Evolutionary conservation across 768 basidiomycete genomes (phyloP), one percentile per base, ranked within the genome.

Genomic region (Tricholomella constricta): DNA sequence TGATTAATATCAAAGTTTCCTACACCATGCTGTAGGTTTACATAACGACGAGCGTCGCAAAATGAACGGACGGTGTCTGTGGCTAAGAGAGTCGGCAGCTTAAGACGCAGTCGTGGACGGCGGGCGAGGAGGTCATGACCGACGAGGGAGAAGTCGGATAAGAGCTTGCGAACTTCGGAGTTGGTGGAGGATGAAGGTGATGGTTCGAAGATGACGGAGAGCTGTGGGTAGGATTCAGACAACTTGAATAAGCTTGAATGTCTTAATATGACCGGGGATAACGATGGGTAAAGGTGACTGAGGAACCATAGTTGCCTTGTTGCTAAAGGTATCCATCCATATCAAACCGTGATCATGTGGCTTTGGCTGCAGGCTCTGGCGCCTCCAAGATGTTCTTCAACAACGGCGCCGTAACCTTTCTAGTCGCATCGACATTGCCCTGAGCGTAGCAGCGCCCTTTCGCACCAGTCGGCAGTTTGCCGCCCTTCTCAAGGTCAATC

Each of bases 181-280:
- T 98, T 98, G 65, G 95, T 96, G 56, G 62, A 98, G 77, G 62
- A 98, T 86, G 37, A 83, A 82, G 54, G 91, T 76, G 41, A 98
- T 81, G 0, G 93, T 94, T 58, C 94, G 91, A 12, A 98, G 82
- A 70, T 98, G 92, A 50, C 79, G 79, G 42, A 89, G 82, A 19
- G 93, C 93, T 89, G 41, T 8, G 54, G n/a, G 2, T 20, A n/a
- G 45, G 31, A 2, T n/a, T n/a, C n/a, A n/a, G n/a, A n/a, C n/a
- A n/a, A n/a, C n/a, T n/a, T n/a, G n/a, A n/a, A n/a, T n/a, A n/a
- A n/a, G n/a, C n/a, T n/a, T n/a, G n/a, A n/a, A n/a, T n/a, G n/a
- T n/a, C n/a, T n/a, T n/a, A n/a, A n/a, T n/a, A n/a, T n/a, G n/a
- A n/a, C n/a, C n/a, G n/a, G n/a, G n/a, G n/a, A n/a, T n/a, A n/a